Conservation (phyloP, 345 rosid genomes). For the Bruguiera parviflora region DNA sequence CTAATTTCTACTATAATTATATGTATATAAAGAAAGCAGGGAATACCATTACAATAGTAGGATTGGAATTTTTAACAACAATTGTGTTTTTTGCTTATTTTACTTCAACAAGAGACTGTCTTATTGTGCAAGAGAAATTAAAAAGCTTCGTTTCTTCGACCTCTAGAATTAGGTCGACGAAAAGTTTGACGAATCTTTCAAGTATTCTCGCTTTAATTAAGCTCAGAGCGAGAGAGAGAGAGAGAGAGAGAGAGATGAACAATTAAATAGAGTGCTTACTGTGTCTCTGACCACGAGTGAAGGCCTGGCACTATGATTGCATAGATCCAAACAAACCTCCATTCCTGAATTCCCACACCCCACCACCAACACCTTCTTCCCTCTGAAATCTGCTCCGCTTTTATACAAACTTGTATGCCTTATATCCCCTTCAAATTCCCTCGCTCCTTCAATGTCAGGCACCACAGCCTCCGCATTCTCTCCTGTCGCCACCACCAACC, state of each 20-base stretch:
- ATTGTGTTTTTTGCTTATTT: too few relatives aligned
- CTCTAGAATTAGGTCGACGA: too few relatives aligned
- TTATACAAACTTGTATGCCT: slow-evolving; percentile 40
- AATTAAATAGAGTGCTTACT: slow-evolving; percentile 17
- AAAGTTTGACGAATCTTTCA: too few relatives aligned
- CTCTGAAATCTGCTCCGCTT: slow-evolving; percentile 33
- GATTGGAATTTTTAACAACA: too few relatives aligned
- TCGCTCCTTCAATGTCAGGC: slow-evolving; percentile 46
- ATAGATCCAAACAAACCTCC: slow-evolving; percentile 52
- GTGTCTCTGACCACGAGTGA: slow-evolving; percentile 45
- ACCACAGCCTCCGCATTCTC: slow-evolving; percentile 48
- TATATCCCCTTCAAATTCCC: slow-evolving; percentile 39
- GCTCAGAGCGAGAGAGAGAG: background rate
- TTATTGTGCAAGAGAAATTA: too few relatives aligned
- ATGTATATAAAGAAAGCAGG: too few relatives aligned
- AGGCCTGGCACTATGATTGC: slow-evolving; percentile 43
- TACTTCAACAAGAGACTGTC: too few relatives aligned
- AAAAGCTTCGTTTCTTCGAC: too few relatives aligned
- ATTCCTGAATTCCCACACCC: slow-evolving; percentile 62
- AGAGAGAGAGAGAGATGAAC: too few relatives aligned
- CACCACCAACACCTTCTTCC: slow-evolving; percentile 47
- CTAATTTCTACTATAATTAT: slow-evolving; percentile 7
- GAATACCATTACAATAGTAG: too few relatives aligned
- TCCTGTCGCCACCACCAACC: slow-evolving; percentile 58
- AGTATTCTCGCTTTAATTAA: too few relatives aligned